These are phyloP conservation scores for Claviceps digitariae DNA, from an alignment of 2,329 filamentous ascomycete species.

Conservation along the genomic window DNA sequence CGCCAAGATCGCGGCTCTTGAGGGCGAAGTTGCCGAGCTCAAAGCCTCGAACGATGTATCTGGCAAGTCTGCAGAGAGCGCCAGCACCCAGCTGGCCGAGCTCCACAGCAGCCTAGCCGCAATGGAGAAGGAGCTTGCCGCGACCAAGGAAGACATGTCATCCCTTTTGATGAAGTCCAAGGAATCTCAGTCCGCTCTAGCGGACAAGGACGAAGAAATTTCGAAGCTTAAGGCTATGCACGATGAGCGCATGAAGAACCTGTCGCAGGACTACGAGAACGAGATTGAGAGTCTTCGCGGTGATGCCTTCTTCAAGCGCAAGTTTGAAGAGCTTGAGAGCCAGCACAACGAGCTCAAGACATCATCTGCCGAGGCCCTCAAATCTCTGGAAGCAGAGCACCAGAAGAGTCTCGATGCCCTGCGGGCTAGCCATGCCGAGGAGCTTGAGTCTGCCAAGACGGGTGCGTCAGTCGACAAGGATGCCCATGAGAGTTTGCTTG, in stretches of 20 bases:
- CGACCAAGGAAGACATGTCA: constrained; percentile 25
- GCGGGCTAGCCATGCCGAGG: constrained; percentile 43
- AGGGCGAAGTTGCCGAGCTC: constrained; percentile 37
- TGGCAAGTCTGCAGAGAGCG: constrained; percentile 29
- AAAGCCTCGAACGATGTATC: constrained; percentile 33
- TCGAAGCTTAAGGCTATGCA: constrained; percentile 41
- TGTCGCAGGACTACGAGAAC: constrained; percentile 49
- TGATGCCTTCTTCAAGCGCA: constrained; percentile 50
- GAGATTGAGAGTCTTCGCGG: constrained; percentile 51
- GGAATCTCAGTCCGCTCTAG: constrained; percentile 30
- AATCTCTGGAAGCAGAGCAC: constrained; percentile 38
- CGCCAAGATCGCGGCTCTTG: constrained; percentile 34
- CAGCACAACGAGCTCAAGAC: constrained; percentile 39
- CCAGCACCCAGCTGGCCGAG: constrained; percentile 24
- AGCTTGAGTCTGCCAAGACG: constrained; percentile 42
- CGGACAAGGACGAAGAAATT: constrained; percentile 34
- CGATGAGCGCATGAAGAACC: constrained; percentile 41
- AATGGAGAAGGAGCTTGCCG: constrained; percentile 32
- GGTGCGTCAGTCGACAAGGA: constrained; percentile 35
- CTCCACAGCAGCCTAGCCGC: constrained; percentile 27
- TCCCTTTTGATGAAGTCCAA: constrained; percentile 37
- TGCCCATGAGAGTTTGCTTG: constrained; percentile 34
- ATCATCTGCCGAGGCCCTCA: constrained; percentile 30
- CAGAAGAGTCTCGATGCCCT: constrained; percentile 41
- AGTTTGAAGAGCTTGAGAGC: constrained; percentile 45